Percentiles rank a stretch among this genome's conserved stretches.
Evolutionary conservation across 2,329 filamentous ascomycete genomes (phyloP).

Genomic region (Phialemoniopsis sp.): DNA sequence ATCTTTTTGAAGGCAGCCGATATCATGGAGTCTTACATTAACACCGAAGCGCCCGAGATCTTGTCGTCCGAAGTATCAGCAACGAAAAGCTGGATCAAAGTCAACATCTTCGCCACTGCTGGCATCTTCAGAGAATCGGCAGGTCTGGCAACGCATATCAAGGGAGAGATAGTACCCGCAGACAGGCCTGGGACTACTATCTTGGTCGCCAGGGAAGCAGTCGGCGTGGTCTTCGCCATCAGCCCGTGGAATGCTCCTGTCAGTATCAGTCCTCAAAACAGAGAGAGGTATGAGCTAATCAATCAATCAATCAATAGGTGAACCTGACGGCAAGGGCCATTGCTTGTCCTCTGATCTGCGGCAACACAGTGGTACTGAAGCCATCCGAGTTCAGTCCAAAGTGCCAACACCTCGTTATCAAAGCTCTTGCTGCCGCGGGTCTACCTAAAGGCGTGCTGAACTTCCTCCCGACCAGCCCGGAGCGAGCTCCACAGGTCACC

Average conservation of each 20-base stretch:
- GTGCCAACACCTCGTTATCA: slow-evolving; percentile 51
- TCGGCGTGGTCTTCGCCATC: slow-evolving; percentile 65
- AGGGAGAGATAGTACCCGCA: slow-evolving; percentile 27
- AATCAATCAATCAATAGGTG: slow-evolving; percentile 5
- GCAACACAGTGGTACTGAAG: slow-evolving; percentile 61
- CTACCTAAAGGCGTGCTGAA: slow-evolving; percentile 63
- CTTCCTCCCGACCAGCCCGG: slow-evolving; percentile 53
- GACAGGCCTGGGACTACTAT: slow-evolving; percentile 46
- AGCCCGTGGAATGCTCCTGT: slow-evolving; percentile 57
- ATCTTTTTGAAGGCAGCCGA: slow-evolving; percentile 61
- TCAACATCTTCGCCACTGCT: slow-evolving; percentile 29
- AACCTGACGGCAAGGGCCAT: slow-evolving; percentile 28
- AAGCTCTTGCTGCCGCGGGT: slow-evolving; percentile 57
- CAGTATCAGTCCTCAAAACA: not conserved
- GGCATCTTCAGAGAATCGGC: slow-evolving; percentile 35
- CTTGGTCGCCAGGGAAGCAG: slow-evolving; percentile 62
- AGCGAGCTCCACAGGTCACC: slow-evolving; percentile 38
- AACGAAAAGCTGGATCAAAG: slow-evolving; percentile 18
- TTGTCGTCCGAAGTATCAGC: slow-evolving; percentile 24
- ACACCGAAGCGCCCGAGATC: slow-evolving; percentile 22
- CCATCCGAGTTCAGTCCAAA: slow-evolving; percentile 56
- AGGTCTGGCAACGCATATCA: slow-evolving; percentile 28
- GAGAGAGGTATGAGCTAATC: slow-evolving; percentile 1
- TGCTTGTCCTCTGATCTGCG: slow-evolving; percentile 45
- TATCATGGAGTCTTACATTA: slow-evolving; percentile 48